Conservation (phyloP, 2,329 filamentous ascomycete species). For the Apiospora sp. region DNA sequence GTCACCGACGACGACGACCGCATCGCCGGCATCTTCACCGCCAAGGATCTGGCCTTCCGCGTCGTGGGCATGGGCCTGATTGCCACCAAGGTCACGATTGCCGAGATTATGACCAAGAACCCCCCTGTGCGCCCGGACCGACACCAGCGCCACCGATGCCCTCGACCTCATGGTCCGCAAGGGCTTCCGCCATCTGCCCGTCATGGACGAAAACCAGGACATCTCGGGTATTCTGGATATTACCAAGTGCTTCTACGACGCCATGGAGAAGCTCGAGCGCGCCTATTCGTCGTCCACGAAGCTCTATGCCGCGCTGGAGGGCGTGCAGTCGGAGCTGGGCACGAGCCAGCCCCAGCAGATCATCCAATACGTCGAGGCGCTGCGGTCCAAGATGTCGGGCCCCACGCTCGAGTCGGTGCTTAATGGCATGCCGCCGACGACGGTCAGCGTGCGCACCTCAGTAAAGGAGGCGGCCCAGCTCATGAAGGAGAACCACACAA, state of each 20-base stretch:
- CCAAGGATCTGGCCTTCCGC: conserved; percentile 96
- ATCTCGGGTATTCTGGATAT: conserved; percentile 98
- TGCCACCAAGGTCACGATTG: conserved; percentile 88
- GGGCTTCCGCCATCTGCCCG: conserved; percentile 94
- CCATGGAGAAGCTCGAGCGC: conserved; percentile 98
- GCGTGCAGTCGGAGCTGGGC: conserved; percentile 95
- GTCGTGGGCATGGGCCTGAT: conserved; percentile 93
- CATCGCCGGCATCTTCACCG: conserved; percentile 98
- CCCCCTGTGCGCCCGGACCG: conserved; percentile 95
- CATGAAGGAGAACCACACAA: conserved; percentile 99
- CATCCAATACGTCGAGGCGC: conserved; percentile 97
- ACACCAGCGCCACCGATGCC: conserved; percentile 97
- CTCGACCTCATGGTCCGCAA: conserved; percentile 98
- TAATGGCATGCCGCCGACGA: conserved; percentile 89
- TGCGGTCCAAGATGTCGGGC: conserved; percentile 96
- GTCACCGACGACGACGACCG: conserved; percentile 98
- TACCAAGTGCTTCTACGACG: conserved; percentile 99
- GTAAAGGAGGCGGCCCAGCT: conserved; percentile 93
- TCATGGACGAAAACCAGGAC: conserved; percentile 99
- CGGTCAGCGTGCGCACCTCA: conserved; percentile 93
- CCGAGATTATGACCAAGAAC: conserved; percentile 99
- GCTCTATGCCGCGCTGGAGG: conserved; percentile 95
- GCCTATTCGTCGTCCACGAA: conserved; percentile 98
- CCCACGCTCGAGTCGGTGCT: conserved; percentile 95
- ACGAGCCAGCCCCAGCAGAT: conserved; percentile 97